Evolutionary conservation across 768 basidiomycete species (phyloP).

Genomic region (Leucocoprinus birnbaumii): DNA sequence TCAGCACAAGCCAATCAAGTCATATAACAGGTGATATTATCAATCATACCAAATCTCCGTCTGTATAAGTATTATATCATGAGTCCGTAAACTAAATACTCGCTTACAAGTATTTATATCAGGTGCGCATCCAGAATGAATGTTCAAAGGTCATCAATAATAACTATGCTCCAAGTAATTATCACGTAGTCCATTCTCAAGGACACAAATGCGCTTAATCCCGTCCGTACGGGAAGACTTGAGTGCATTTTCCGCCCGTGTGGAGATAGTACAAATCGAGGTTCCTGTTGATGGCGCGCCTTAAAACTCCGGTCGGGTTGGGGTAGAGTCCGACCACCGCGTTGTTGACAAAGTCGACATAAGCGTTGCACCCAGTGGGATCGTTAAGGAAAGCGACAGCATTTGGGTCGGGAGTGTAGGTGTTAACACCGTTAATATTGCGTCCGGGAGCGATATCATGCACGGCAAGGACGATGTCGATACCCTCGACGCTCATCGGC

Average conservation of each 20-base stretch:
- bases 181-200: too few relatives aligned
- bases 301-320: conserved; percentile 16
- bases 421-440: conserved; percentile 14
- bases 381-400: conserved; percentile 8
- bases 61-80: too few relatives aligned
- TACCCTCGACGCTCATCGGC: conserved; percentile 5
- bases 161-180: too few relatives aligned
- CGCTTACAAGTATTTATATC: too few relatives aligned
- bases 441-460: conserved; percentile 16
- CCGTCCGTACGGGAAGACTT: conserved; percentile 15
- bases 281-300: conserved; percentile 12
- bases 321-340: conserved; percentile 17
- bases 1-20: too few relatives aligned
- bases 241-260: conserved; percentile 6
- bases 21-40: too few relatives aligned
- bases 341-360: conserved; percentile 15
- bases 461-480: not conserved
- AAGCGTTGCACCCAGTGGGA: conserved; percentile 14
- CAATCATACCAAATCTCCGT: too few relatives aligned
- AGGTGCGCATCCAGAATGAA: too few relatives aligned
- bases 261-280: conserved; percentile 11
- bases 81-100: too few relatives aligned
- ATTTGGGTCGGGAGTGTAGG: conserved; percentile 14
- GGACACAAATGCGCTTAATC: too few relatives aligned
- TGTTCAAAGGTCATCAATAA: too few relatives aligned